Percentiles rank a stretch among this genome's conserved stretches.
phyloP scores from a whole-genome alignment of 2,329 filamentous ascomycete species.

The Sporothrix humicola region DNA sequence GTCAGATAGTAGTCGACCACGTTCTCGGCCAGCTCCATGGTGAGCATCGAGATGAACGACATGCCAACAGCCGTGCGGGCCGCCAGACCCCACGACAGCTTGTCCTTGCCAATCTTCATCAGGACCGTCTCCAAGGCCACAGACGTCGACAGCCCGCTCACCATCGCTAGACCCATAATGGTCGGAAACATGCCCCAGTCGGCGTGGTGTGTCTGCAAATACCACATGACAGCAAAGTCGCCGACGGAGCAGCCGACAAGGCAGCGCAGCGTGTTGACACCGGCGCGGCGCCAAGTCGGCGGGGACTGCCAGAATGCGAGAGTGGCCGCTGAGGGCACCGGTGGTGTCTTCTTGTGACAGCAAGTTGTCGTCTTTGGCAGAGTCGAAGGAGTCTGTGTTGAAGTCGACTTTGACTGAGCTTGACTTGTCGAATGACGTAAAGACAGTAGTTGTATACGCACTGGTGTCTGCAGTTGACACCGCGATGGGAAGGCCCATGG shows the following conservation, averaged over 20 bases:
- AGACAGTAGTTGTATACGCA: background rate
- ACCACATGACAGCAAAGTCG: slow-evolving; percentile 64
- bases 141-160: slow-evolving; percentile 57
- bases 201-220: slow-evolving; percentile 55
- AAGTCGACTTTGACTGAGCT: background rate
- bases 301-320: slow-evolving; percentile 45
- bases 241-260: slow-evolving; percentile 60
- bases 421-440: background rate
- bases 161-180: slow-evolving; percentile 62
- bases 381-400: background rate
- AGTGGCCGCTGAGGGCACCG: background rate
- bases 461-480: background rate
- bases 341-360: background rate
- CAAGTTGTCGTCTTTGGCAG: background rate
- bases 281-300: slow-evolving; percentile 55
- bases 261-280: slow-evolving; percentile 61
- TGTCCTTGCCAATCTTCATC: slow-evolving; percentile 55
- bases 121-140: slow-evolving; percentile 59
- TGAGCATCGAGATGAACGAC: slow-evolving; percentile 64
- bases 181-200: slow-evolving; percentile 53
- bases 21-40: slow-evolving; percentile 63
- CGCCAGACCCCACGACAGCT: slow-evolving; percentile 54
- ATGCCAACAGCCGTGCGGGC: slow-evolving; percentile 61
- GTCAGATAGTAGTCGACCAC: slow-evolving; percentile 61
- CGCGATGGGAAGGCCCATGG: background rate